Evolutionary conservation across 1,139 yeast species (phyloP).

Genomic region (Ogataea hybrid): DNA sequence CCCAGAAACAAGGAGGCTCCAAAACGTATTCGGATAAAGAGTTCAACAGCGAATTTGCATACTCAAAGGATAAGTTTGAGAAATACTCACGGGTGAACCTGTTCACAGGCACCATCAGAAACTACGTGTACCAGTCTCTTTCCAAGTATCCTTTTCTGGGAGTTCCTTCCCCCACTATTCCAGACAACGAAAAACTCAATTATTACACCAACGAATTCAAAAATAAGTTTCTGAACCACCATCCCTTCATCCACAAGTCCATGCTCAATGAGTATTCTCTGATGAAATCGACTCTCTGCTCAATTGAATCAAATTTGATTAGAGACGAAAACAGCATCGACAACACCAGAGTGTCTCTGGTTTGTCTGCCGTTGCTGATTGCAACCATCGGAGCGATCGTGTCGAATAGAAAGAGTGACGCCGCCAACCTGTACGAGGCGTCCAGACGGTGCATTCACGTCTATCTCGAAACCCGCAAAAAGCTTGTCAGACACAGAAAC

Average conservation of each 20-base stretch:
- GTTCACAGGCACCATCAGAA: slow-evolving; percentile 54
- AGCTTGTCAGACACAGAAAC: slow-evolving; percentile 23
- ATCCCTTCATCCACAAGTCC: slow-evolving; percentile 66
- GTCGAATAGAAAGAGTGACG: slow-evolving; percentile 53
- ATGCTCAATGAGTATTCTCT: slow-evolving; percentile 49
- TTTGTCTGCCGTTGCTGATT: slow-evolving; percentile 66
- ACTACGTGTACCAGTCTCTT: slow-evolving; percentile 52
- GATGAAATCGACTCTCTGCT: slow-evolving; percentile 43
- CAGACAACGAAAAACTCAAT: slow-evolving; percentile 58
- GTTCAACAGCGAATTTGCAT: slow-evolving; percentile 17
- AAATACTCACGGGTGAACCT: slow-evolving; percentile 43
- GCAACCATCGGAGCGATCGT: slow-evolving; percentile 75
- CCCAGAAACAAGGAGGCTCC: slow-evolving; percentile 1
- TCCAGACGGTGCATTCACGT: slow-evolving; percentile 76
- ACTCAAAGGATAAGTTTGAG: slow-evolving; percentile 23
- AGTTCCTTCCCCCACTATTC: slow-evolving; percentile 57
- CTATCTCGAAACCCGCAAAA: slow-evolving; percentile 65
- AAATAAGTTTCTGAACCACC: slow-evolving; percentile 52
- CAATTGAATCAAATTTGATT: slow-evolving; percentile 21
- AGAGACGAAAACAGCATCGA: slow-evolving; percentile 30
- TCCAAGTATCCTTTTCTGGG: slow-evolving; percentile 64
- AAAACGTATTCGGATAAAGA: slow-evolving; percentile 13
- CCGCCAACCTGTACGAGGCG: slow-evolving; percentile 69
- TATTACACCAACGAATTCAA: slow-evolving; percentile 50
- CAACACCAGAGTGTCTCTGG: slow-evolving; percentile 36